phyloP scores from a whole-genome alignment of 805 yeast genomes.

The Danielozyma ontarioensis region DNA sequence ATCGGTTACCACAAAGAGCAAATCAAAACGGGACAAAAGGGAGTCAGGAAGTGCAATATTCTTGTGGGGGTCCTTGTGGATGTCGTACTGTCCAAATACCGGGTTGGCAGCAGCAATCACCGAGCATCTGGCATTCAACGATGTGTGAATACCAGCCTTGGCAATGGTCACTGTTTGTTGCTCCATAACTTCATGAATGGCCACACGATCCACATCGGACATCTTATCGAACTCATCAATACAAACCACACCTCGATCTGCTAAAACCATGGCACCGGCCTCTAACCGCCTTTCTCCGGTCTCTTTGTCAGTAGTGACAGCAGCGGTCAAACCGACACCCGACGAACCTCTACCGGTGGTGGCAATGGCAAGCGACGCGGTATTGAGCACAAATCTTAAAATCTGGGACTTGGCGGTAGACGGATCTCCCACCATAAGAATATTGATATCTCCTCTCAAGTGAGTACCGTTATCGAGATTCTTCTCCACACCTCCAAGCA shows the following conservation, averaged over 20 bases:
- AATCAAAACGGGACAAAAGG: constrained; percentile 90
- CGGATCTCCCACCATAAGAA: constrained; percentile 97
- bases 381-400: constrained; percentile 87
- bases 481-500: constrained; percentile 91
- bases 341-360: constrained; percentile 99
- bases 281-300: constrained; percentile 95
- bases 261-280: constrained; percentile 99
- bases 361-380: constrained; percentile 93
- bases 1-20: constrained; percentile 92
- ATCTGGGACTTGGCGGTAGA: constrained; percentile 97
- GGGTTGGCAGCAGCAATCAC: constrained; percentile 99
- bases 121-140: constrained; percentile 93
- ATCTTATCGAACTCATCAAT: constrained; percentile 98
- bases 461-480: constrained; percentile 93
- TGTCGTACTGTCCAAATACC: constrained; percentile 92
- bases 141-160: constrained; percentile 96
- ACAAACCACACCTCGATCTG: constrained; percentile 96
- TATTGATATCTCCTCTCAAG: constrained; percentile 94
- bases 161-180: constrained; percentile 98
- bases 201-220: constrained; percentile 95
- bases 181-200: constrained; percentile 99
- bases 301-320: constrained; percentile 93
- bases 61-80: constrained; percentile 92
- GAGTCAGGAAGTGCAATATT: constrained; percentile 98
- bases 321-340: constrained; percentile 99